A percentile compares a stretch with the other conserved stretches of the same genome.
phyloP scores from a whole-genome alignment of 1,284 basidiomycete species.

The Cystobasidium slooffiae region DNA sequence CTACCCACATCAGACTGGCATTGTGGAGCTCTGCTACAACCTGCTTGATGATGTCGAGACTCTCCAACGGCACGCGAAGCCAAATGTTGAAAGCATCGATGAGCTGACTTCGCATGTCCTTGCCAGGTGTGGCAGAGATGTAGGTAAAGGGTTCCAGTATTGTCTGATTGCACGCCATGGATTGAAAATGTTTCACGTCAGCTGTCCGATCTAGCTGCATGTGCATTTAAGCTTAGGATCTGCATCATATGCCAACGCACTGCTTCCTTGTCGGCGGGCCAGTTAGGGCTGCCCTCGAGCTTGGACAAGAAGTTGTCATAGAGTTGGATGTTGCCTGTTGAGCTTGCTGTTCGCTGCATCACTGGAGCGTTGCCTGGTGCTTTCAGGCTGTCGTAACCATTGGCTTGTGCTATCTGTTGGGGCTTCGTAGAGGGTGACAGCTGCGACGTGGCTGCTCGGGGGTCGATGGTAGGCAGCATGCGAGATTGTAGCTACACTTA shows the following conservation, averaged over 20 bases:
- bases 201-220: no score
- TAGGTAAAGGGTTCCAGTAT: slow-evolving; percentile 89
- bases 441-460: background rate
- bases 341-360: slow-evolving; percentile 8
- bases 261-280: slow-evolving; percentile 58
- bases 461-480: slow-evolving; percentile 7
- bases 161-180: slow-evolving; percentile 58
- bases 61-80: slow-evolving; percentile 77
- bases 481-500: background rate
- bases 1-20: slow-evolving; percentile 81
- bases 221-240: no score
- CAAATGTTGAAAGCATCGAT: slow-evolving; percentile 94
- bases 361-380: slow-evolving; percentile 8
- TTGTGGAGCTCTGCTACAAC: slow-evolving; percentile 94
- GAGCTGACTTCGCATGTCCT: slow-evolving; percentile 86
- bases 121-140: slow-evolving; percentile 82
- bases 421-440: slow-evolving; percentile 3
- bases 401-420: background rate
- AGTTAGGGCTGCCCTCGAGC: slow-evolving; percentile 53
- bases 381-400: slow-evolving; percentile 1
- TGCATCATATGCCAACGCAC: slow-evolving; percentile 47
- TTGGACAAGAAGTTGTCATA: slow-evolving; percentile 55
- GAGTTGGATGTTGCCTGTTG: slow-evolving; percentile 23
- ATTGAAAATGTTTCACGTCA: background rate
- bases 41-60: slow-evolving; percentile 72